These are phyloP conservation scores for Strobilomyces dryophilus DNA, from an alignment of 768 basidiomycete genomes.

Conservation along the genomic window DNA sequence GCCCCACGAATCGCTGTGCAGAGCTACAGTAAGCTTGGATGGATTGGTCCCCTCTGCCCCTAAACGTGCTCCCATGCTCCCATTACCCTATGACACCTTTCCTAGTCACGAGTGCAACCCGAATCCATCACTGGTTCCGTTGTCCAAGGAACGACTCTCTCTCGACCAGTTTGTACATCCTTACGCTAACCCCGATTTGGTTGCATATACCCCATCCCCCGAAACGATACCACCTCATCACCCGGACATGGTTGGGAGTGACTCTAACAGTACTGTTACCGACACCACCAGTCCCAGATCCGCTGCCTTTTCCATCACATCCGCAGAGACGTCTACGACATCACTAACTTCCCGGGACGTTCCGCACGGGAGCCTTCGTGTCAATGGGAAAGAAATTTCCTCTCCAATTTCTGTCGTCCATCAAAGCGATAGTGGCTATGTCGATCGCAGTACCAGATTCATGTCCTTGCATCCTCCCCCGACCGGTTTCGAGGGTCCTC, in stretches of 20 bases:
- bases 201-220: conserved; percentile 34
- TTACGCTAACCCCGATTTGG: conserved; percentile 77
- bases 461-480: conserved; percentile 32
- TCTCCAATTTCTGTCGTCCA: conserved; percentile 45
- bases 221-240: conserved; percentile 27
- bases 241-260: conserved; percentile 39
- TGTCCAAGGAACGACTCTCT: conserved; percentile 34
- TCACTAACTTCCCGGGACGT: conserved; percentile 21
- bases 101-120: conserved; percentile 8
- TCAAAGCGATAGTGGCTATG: conserved; percentile 24
- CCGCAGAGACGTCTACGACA: conserved; percentile 31
- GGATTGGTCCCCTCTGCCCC: conserved; percentile 1
- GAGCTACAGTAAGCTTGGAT: conserved; percentile 9
- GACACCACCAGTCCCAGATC: conserved; percentile 39
- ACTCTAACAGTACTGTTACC: conserved; percentile 51
- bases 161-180: conserved; percentile 52
- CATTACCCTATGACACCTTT: conserved; percentile 12
- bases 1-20: conserved; percentile 1
- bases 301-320: conserved; percentile 31
- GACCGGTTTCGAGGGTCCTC: conserved; percentile 34
- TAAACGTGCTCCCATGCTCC: conserved; percentile 1
- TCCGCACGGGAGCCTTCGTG: conserved; percentile 14
- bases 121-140: conserved; percentile 22
- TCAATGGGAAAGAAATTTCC: conserved; percentile 53
- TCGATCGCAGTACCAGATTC: conserved; percentile 28